Percentiles rank a stretch among this genome's conserved stretches.
Evolutionary conservation across 2,329 filamentous ascomycete genomes (phyloP).

Genomic region (Nemania serpens): DNA sequence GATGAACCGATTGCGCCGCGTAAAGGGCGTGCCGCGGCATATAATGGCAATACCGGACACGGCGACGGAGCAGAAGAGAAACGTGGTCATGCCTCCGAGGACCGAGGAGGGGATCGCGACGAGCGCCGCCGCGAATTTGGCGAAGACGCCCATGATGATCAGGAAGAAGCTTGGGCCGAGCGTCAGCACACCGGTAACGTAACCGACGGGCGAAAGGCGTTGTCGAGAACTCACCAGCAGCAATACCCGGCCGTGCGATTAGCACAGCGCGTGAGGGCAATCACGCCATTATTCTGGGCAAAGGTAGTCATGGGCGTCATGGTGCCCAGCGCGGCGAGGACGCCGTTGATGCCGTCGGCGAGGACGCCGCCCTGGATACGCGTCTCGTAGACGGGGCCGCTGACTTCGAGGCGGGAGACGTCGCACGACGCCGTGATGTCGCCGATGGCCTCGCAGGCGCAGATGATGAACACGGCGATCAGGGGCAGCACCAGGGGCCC

Average conservation of each 20-base stretch:
- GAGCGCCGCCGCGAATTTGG: conserved; percentile 80
- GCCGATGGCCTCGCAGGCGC: conserved; percentile 79
- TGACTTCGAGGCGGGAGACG: conserved; percentile 75
- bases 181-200: neutral
- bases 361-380: conserved; percentile 80
- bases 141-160: conserved; percentile 79
- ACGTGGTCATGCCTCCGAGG: conserved; percentile 76
- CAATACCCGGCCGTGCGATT: conserved; percentile 81
- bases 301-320: conserved; percentile 82
- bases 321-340: conserved; percentile 76
- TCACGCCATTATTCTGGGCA: conserved; percentile 85
- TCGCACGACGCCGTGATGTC: conserved; percentile 83
- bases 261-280: conserved; percentile 79
- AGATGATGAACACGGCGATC: conserved; percentile 71
- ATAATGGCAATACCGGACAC: conserved; percentile 81
- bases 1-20: conserved; percentile 81
- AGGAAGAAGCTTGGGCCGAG: conserved; percentile 63
- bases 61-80: conserved; percentile 77
- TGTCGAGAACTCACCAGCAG: conserved; percentile 54
- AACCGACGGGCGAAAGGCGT: neutral
- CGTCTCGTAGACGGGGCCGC: conserved; percentile 72
- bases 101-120: conserved; percentile 73
- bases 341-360: conserved; percentile 76
- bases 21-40: conserved; percentile 70
- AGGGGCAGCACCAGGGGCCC: conserved; percentile 75